A percentile compares a stretch with the other conserved stretches of the same genome.
These are phyloP conservation scores for Uronychia binucleata DNA, from an alignment of 73 alveolate genomes.

Conservation along the genomic window DNA sequence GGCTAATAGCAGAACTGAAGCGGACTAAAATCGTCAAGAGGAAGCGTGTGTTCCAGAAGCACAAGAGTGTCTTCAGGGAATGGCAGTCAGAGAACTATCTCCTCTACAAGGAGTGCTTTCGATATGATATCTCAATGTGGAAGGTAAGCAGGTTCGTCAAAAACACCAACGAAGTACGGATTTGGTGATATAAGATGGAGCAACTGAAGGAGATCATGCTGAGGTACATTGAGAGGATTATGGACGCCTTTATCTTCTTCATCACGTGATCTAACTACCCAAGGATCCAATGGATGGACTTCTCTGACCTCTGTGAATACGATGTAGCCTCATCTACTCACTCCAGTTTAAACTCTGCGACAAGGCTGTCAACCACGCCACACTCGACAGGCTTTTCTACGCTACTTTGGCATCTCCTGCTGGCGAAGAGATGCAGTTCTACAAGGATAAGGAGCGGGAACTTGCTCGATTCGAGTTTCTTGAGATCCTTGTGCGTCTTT, in stretches of 20 bases:
- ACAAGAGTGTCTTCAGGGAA: conserved; percentile 40
- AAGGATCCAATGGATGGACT: conserved; percentile 8
- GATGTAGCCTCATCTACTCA: not conserved
- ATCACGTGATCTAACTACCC: not conserved
- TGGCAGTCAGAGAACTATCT: conserved; percentile 57
- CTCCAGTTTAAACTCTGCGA: not conserved
- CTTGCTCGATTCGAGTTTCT: conserved; percentile 32
- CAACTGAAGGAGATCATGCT: not conserved
- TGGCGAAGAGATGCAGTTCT: conserved; percentile 4
- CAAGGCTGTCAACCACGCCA: not conserved
- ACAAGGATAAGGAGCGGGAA: conserved; percentile 39
- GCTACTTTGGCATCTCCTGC: not conserved
- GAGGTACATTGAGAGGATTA: not conserved
- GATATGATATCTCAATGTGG: conserved; percentile 8
- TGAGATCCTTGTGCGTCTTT: conserved; percentile 52
- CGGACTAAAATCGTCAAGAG: not conserved
- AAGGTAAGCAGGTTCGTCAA: conserved; percentile 2
- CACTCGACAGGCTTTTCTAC: not conserved
- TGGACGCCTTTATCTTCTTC: not conserved
- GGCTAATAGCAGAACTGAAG: not conserved
- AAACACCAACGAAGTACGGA: not conserved
- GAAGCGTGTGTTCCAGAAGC: conserved; percentile 14
- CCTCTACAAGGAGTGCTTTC: conserved; percentile 14
- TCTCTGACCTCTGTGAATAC: not conserved
- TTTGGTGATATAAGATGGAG: not conserved